Conservation (phyloP, 1,284 basidiomycete species). For the Tilletia caries region DNA sequence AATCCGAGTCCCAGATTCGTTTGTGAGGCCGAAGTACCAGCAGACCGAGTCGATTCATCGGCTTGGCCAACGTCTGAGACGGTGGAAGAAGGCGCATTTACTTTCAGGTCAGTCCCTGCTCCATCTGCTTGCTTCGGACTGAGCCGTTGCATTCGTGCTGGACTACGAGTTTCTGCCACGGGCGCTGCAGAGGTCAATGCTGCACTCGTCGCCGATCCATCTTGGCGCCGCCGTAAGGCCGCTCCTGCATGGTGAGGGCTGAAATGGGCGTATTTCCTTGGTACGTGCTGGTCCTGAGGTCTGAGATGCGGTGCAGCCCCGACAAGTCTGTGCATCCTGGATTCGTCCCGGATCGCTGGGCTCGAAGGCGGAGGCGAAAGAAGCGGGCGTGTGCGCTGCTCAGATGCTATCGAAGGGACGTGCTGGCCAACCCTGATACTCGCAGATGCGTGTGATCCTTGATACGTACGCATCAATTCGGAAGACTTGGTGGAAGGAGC, state of each 20-base stretch:
- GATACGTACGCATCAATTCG: neutral
- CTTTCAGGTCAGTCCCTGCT: too few species aligned
- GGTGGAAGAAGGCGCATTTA: too few species aligned
- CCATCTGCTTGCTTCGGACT: too few species aligned
- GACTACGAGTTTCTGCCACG: too few species aligned
- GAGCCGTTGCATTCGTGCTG: too few species aligned
- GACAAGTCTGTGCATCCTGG: neutral
- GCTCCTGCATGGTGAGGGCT: too few species aligned
- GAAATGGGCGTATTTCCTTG: neutral
- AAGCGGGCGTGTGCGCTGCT: neutral
- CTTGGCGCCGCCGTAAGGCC: too few species aligned
- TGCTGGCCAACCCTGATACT: neutral
- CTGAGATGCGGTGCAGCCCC: neutral
- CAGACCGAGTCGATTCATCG: neutral
- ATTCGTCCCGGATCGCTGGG: neutral
- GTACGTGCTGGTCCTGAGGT: neutral
- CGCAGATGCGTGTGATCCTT: neutral
- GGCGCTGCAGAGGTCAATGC: too few species aligned
- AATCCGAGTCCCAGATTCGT: neutral
- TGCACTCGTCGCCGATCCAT: too few species aligned
- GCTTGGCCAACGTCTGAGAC: neutral
- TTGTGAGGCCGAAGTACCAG: neutral
- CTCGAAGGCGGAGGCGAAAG: constrained; percentile 7
- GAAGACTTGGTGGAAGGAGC: neutral
- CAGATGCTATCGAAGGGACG: neutral